Base-by-base conservation (phyloP, 1,139 yeast species). In the Sporopachydermia cereana region DNA sequence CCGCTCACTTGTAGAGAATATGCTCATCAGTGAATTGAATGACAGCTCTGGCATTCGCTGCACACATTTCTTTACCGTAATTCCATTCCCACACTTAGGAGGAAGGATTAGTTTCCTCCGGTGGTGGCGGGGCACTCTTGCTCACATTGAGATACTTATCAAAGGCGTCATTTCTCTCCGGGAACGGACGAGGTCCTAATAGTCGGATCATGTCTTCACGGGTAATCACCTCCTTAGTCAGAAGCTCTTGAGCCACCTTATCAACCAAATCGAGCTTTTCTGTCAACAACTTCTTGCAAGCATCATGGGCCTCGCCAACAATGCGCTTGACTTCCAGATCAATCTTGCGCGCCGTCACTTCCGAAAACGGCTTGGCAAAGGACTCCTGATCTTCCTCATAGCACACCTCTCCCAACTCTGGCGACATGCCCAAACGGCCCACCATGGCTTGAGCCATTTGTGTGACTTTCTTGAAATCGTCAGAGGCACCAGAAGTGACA, bases 381-480 rank as follows among this genome's bases (percentile, higher is more conserved):
- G 54, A 64, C 44, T 62, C 67, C 54, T 76, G 73, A 48, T 77
- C 83, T 51, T 73, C 73, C 46, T 81, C 82, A 58, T 79, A 86
- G 50, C 85, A 77, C 30, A 89, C 76, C 61, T 84, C 77, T 7
- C 98, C 98, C 43, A 93, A 74, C 58, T 78, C 76, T 39, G 73
- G 67, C 12, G 95, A 84, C 96, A 91, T 88, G 30, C 99, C 99
- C 54, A 84, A 76, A 53, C 82, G 75, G 41, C 89, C 76, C 29
- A 91, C 96, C 97, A 91, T 91, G 22, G 85, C 77, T 49, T 81
- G 83, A 3, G 98, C 98, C 76, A 91, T 85, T 51, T 77, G 77
- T 1, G 97, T 91, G n/a, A 91, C 95, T 63, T 91, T 89, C 60
- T 88, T 86, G 70, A 91, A 91, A 61, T 91, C 98, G 60, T 91